Conservation (phyloP, 768 basidiomycete species). For the Hortiboletus campestris region DNA sequence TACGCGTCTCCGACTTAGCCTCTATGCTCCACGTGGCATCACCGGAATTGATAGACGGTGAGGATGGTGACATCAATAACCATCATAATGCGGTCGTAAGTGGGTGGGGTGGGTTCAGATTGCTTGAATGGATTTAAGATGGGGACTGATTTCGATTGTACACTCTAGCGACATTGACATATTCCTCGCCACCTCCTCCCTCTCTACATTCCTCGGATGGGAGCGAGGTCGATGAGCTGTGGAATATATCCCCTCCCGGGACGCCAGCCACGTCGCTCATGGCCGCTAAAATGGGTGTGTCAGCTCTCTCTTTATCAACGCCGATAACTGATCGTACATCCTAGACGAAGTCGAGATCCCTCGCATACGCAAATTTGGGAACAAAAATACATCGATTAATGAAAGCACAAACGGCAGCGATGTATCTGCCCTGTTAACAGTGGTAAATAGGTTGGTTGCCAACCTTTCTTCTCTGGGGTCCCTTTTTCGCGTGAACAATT, state of each 20-base stretch:
- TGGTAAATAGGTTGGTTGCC: constrained; percentile 22
- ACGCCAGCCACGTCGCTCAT: constrained; percentile 40
- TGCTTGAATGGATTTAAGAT: neutral
- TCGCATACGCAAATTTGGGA: constrained; percentile 46
- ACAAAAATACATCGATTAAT: constrained; percentile 16
- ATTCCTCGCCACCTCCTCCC: constrained; percentile 41
- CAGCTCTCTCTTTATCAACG: neutral
- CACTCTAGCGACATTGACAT: constrained; percentile 33
- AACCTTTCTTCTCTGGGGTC: constrained; percentile 10
- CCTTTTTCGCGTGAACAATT: constrained; percentile 18
- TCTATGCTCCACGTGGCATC: constrained; percentile 23
- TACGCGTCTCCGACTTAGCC: constrained; percentile 27
- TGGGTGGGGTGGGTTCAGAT: constrained; percentile 57
- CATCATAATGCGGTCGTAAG: constrained; percentile 58
- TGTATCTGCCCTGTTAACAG: constrained; percentile 13
- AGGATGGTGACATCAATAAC: constrained; percentile 43
- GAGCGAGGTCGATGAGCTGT: constrained; percentile 54
- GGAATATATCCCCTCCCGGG: constrained; percentile 46
- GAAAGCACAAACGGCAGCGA: neutral
- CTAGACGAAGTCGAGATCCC: constrained; percentile 56
- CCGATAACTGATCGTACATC: constrained; percentile 2
- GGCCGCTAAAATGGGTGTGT: constrained; percentile 51
- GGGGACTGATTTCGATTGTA: constrained; percentile 5
- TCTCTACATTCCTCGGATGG: constrained; percentile 35
- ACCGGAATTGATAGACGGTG: constrained; percentile 33